Percentiles rank a stretch among this genome's conserved stretches.
Evolutionary conservation across 345 rosid genomes (phyloP).

Genomic region (Eutrema heterophyllum): DNA sequence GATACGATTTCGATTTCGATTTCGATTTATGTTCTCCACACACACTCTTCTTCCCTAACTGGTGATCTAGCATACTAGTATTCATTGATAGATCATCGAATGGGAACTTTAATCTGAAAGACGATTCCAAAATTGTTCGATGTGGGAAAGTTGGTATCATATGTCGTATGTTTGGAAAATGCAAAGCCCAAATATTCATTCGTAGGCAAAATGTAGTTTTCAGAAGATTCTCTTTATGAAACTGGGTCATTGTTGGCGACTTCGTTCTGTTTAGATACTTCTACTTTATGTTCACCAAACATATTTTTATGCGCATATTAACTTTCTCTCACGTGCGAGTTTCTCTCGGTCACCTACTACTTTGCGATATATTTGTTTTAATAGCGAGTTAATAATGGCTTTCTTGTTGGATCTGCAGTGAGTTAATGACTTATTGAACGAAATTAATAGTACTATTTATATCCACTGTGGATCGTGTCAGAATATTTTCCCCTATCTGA

Average conservation of each 20-base stretch:
- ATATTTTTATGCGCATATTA: neutral
- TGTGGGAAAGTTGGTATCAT: neutral
- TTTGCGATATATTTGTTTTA: neutral
- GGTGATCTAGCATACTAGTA: neutral
- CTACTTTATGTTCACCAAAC: neutral
- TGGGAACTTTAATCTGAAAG: neutral
- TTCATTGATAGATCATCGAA: neutral
- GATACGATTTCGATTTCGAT: neutral
- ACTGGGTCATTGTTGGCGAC: slow-evolving; percentile 27
- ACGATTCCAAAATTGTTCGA: neutral
- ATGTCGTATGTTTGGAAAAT: neutral
- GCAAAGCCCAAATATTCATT: neutral
- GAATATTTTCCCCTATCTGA: neutral
- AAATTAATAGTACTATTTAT: neutral
- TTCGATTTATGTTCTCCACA: neutral
- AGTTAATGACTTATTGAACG: neutral
- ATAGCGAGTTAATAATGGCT: neutral
- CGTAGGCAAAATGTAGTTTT: slow-evolving; percentile 1
- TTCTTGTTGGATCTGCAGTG: neutral
- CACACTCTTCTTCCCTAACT: neutral
- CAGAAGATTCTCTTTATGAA: neutral
- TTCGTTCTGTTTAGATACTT: neutral
- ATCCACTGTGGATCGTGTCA: neutral
- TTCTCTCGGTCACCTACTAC: slow-evolving; percentile 12
- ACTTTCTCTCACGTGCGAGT: slow-evolving; percentile 23